Base-by-base conservation (phyloP, 495 filamentous ascomycete species). In the Oidiodendron maius region DNA sequence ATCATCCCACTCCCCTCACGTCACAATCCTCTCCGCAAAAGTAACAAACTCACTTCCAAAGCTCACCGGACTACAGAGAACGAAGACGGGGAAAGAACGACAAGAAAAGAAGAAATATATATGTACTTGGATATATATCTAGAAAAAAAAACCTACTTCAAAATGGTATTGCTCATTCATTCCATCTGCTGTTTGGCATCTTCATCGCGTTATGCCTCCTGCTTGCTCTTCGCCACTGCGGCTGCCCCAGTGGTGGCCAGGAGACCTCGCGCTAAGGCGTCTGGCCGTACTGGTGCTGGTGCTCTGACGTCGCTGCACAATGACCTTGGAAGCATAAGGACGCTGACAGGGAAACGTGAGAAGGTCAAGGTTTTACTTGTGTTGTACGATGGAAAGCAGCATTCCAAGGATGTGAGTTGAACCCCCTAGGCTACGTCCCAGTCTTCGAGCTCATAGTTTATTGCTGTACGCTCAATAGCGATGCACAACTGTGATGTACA, bases 131-230 rank as follows among this genome's bases (percentile, higher is more conserved):
- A n/a, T n/a, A n/a, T n/a, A n/a, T n/a, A n/a, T n/a, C n/a, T n/a
- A n/a, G n/a, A n/a, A n/a, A n/a, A n/a, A n/a, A n/a, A n/a, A n/a
- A n/a, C n/a, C n/a, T n/a, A n/a, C n/a, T 51, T 61, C 71, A 76
- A 66, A 71, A 77, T 77, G 74, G 74, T 77, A 77, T 70, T 69
- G 37, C 50, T 65, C 54, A 49, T 66, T 58, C 68, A 63, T 35
- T 58, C 64, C 48, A 53, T 68, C 46, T 59, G 60, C 50, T 59
- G 65, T 52, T 59, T 65, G 53, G 57, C 57, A 38, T 44, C 53
- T 36, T 32, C 46, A 30, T 40, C 52, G 1, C 8, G 20, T 9
- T 28, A 40, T 9, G 1, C 25, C 9, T 26, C 40, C 22, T 5
- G 17, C 12, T 40, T 40, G 15, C 2, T 26, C 4, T 17, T 44